These are phyloP conservation scores for Saussurea involucrata DNA, from an alignment of 129 eudicot genomes.

Conservation along the genomic window DNA sequence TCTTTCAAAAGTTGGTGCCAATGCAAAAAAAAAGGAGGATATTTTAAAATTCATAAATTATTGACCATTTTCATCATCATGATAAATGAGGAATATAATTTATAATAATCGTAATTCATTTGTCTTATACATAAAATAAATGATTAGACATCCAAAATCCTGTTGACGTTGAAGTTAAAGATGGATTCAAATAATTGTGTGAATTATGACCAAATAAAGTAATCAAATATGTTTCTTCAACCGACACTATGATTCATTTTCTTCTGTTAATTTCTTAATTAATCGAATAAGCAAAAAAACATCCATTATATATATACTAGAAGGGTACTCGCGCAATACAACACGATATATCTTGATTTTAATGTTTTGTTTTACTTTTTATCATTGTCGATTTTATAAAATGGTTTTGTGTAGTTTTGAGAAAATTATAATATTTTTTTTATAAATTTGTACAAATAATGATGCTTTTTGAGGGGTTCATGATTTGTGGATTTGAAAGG, in stretches of 20 bases:
- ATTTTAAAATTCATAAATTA: background rate
- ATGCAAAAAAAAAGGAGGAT: background rate
- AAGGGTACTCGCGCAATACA: too few relatives aligned
- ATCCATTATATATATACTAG: background rate
- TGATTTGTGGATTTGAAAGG: too few relatives aligned
- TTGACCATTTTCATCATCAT: background rate
- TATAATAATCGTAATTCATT: background rate
- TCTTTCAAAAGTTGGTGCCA: background rate
- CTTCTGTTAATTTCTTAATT: background rate
- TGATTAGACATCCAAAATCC: background rate
- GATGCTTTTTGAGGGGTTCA: too few relatives aligned
- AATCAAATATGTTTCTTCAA: background rate
- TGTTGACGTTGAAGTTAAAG: slow-evolving; percentile 4
- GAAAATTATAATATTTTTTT: too few relatives aligned
- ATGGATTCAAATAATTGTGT: background rate
- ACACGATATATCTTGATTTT: too few relatives aligned
- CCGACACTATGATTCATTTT: slow-evolving; percentile 1
- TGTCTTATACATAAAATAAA: background rate
- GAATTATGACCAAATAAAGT: background rate
- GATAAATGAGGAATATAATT: background rate
- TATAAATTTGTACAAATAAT: too few relatives aligned
- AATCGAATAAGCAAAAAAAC: background rate
- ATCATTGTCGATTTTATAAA: too few relatives aligned
- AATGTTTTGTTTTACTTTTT: too few relatives aligned
- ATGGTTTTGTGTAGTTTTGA: too few relatives aligned